Conservation (phyloP, 208 protist genomes). For the Pavlovales sp. region DNA sequence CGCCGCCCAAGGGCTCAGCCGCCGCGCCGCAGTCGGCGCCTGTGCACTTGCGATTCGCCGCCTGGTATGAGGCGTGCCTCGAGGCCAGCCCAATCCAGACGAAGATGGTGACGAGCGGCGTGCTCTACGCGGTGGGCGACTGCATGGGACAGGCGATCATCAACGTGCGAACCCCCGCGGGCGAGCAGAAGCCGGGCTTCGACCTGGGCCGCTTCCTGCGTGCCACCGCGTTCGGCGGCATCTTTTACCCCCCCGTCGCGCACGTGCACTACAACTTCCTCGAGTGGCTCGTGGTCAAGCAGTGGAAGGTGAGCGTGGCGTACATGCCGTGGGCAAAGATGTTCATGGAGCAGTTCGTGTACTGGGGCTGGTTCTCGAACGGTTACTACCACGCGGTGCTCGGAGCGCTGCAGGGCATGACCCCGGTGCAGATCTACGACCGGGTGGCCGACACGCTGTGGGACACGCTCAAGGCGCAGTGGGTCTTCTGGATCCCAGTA, state of each 20-base stretch:
- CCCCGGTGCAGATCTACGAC: background rate
- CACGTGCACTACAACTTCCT: background rate
- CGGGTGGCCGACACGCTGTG: slow-evolving; percentile 12
- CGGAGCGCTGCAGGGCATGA: slow-evolving; percentile 34
- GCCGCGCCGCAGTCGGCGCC: background rate
- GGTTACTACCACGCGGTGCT: slow-evolving; percentile 49
- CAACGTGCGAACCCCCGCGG: background rate
- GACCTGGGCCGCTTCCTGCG: background rate
- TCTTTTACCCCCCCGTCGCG: background rate
- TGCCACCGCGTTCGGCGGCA: background rate
- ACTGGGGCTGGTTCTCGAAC: slow-evolving; percentile 37
- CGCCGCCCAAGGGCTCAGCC: no score
- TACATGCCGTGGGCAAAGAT: slow-evolving; percentile 29
- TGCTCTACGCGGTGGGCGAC: background rate
- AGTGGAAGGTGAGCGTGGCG: background rate
- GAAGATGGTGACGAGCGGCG: background rate
- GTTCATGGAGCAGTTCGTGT: slow-evolving; percentile 42
- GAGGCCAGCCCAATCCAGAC: background rate
- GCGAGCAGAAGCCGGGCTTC: background rate
- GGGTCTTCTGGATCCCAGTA: slow-evolving; percentile 42
- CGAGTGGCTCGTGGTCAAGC: background rate
- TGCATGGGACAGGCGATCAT: background rate
- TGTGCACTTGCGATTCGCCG: background rate
- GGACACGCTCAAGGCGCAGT: slow-evolving; percentile 44
- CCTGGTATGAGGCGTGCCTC: background rate